Base-by-base conservation (phyloP, 1,284 basidiomycete genomes). In the Cerrena zonata region DNA sequence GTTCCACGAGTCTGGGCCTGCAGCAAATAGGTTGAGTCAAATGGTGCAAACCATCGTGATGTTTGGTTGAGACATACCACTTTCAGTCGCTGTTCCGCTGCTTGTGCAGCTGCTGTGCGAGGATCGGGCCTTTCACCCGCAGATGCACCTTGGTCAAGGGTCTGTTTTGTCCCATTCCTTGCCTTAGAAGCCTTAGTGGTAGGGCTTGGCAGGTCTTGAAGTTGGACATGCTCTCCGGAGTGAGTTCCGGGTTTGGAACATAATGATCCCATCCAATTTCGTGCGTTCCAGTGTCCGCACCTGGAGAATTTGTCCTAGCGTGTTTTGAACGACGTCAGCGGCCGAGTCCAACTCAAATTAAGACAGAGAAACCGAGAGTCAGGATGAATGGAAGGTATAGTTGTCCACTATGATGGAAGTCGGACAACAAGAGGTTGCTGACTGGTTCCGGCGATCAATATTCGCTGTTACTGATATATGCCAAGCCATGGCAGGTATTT, bases 51-150 rank as follows among this genome's bases (percentile, higher is more conserved):
- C 26, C 42, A 49, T 58, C 58, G n/a, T 58, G 58, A 61, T 18
- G 47, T 57, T 18, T 54, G 49, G 58, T 58, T 37, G 5, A 23
- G 10, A 70, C 82, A 66, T 58, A 86, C 84, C 64, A 75, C 75
- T 68, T 82, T 73, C 64, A 77, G 57, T 60, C 85, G 73, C 61
- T 76, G 74, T 65, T 88, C 86, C 53, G 85, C 85, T 50, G 85
- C 85, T 63, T 78, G 79, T 60, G 82, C 80, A 53, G 82, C 80
- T 58, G 84, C 85, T 40, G 69, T 63, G 61, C 84, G 77, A 61
- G 76, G 74, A 71, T 83, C 70, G 47, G 34, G 40, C 15, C 53
- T 40, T 23, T 40, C 43, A 23, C 40, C 24, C 27, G 43, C 37
- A 27, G 49, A 46, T 38, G 56, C 43, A 4, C 73, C 71, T n/a